phyloP scores from a whole-genome alignment of 768 basidiomycete species.

The Pleurotus sapidus region DNA sequence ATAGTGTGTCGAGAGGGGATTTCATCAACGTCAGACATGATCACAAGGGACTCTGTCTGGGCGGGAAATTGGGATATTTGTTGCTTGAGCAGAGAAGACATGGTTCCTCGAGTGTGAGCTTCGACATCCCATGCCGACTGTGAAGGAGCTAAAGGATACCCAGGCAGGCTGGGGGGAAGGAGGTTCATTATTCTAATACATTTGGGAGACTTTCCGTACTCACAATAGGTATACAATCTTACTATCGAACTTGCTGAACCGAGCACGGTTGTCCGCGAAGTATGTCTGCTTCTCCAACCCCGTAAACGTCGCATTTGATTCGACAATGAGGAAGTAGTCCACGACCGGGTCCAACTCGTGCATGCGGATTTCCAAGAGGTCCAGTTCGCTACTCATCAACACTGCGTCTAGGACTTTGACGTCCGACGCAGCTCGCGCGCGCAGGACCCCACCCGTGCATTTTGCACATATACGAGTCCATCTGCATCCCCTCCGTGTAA shows the following conservation, averaged over 20 bases:
- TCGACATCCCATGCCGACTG: slow-evolving; percentile 53
- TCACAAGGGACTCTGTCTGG: slow-evolving; percentile 37
- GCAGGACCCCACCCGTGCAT: slow-evolving; percentile 55
- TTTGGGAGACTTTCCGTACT: slow-evolving; percentile 13
- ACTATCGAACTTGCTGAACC: slow-evolving; percentile 47
- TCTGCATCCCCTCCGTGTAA: slow-evolving; percentile 48
- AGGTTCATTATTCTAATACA: no score
- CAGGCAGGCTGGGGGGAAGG: slow-evolving; percentile 34
- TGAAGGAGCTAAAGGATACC: slow-evolving; percentile 34
- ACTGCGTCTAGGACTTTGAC: slow-evolving; percentile 48
- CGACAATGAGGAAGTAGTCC: slow-evolving; percentile 58
- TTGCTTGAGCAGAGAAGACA: slow-evolving; percentile 42
- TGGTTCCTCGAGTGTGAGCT: slow-evolving; percentile 40
- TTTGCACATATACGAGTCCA: slow-evolving; percentile 41
- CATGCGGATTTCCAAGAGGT: slow-evolving; percentile 60
- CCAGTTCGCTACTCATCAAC: slow-evolving; percentile 62
- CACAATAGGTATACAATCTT: slow-evolving; percentile 54
- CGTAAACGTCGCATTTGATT: slow-evolving; percentile 61
- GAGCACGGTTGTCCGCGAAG: slow-evolving; percentile 42
- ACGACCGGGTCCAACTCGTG: slow-evolving; percentile 57
- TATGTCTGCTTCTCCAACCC: slow-evolving; percentile 52
- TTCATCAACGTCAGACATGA: slow-evolving; percentile 66
- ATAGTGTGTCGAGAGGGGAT: slow-evolving; percentile 53
- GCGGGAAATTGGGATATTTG: slow-evolving; percentile 30
- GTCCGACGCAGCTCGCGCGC: slow-evolving; percentile 17